Conservation (phyloP, 495 filamentous ascomycete species). For the Xylaria flabelliformis region DNA sequence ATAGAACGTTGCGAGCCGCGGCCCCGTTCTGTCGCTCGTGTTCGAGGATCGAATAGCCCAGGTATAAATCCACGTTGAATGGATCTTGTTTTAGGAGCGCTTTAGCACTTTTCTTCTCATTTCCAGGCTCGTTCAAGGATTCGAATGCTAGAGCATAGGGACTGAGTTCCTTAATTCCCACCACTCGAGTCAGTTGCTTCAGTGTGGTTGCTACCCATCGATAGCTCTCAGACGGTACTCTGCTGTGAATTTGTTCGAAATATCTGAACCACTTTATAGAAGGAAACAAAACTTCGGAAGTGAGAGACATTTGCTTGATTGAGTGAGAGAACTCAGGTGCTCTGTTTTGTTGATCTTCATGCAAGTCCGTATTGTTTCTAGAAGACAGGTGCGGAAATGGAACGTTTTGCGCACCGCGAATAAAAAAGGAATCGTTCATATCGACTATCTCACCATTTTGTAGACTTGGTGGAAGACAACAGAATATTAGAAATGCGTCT, state of each 20-base stretch:
- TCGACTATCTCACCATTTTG: slow-evolving; percentile 26
- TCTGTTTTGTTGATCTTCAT: slow-evolving; percentile 35
- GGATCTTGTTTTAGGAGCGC: slow-evolving; percentile 69
- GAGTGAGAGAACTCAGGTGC: slow-evolving; percentile 46
- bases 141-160: slow-evolving; percentile 77
- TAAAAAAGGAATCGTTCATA: slow-evolving; percentile 47
- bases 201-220: slow-evolving; percentile 62
- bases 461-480: slow-evolving; percentile 64
- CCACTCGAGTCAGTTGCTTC: slow-evolving; percentile 56
- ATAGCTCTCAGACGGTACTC: slow-evolving; percentile 34
- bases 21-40: slow-evolving; percentile 60
- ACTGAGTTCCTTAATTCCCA: slow-evolving; percentile 60
- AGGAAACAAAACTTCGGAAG: slow-evolving; percentile 48
- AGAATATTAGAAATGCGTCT: slow-evolving; percentile 74
- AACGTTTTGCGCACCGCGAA: slow-evolving; percentile 28
- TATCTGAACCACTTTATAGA: slow-evolving; percentile 47
- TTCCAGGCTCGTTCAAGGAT: slow-evolving; percentile 59
- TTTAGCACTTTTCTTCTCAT: slow-evolving; percentile 76
- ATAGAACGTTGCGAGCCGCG: slow-evolving; percentile 68
- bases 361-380: slow-evolving; percentile 18
- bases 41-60: slow-evolving; percentile 78
- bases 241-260: slow-evolving; percentile 40
- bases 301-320: slow-evolving; percentile 41
- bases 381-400: slow-evolving; percentile 16
- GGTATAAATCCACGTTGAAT: slow-evolving; percentile 73